Conservation (phyloP, 441 rosid species). For the Mallotus repandus region DNA sequence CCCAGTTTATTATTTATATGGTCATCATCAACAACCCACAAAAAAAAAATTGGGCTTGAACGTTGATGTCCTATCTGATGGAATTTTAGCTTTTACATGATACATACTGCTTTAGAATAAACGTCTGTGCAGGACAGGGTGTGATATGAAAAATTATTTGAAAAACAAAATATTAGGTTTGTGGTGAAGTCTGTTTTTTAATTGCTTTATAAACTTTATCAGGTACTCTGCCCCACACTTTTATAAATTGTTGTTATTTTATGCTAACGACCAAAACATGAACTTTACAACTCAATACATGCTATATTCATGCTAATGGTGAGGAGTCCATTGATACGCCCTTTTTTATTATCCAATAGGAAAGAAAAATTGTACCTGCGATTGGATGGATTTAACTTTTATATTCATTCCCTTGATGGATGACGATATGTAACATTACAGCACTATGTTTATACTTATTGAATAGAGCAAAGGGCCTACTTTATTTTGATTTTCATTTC, state of each 20-base stretch:
- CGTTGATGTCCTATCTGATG: constrained; percentile 3
- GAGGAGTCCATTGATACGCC: background rate
- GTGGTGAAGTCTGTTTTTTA: background rate
- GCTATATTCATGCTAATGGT: background rate
- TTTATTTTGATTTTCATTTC: background rate
- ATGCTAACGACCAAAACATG: background rate
- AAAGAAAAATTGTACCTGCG: background rate
- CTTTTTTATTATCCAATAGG: background rate
- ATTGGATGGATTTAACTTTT: background rate
- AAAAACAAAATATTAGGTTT: background rate
- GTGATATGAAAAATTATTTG: background rate
- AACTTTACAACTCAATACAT: background rate
- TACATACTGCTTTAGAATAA: background rate
- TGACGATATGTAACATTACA: background rate
- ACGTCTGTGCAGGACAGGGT: constrained; percentile 7
- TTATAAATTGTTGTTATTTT: background rate
- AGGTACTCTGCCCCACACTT: background rate
- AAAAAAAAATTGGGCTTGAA: background rate
- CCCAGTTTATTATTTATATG: background rate
- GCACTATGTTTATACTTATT: background rate
- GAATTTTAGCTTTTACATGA: background rate
- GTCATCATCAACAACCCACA: no score
- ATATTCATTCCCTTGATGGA: background rate
- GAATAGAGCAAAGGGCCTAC: background rate
- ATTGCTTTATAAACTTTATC: background rate